Base-by-base conservation (phyloP, 2,329 filamentous ascomycete species). In the Clarireedia paspali region DNA sequence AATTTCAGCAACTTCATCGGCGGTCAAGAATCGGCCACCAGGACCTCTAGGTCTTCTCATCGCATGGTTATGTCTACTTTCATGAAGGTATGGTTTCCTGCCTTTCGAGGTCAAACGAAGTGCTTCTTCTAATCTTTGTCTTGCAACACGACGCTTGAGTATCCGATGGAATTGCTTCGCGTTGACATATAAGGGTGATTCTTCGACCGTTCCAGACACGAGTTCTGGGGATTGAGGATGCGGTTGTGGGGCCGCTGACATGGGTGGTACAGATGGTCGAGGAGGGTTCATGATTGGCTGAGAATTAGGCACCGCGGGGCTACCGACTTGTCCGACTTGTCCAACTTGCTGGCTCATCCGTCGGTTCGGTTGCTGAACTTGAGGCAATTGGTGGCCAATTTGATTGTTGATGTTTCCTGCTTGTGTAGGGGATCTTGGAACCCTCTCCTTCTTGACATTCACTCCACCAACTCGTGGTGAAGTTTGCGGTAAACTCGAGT, bases 101-200 rank as follows among this genome's bases (percentile, higher is more conserved):
- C 92, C 92, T 74, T 99, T 99, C 9, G 88, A 95, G 0, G 94
- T 97, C 57, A 97, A 75, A 44, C 94, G 84, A 45, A 99, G 74
- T 54, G 91, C 89, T 71, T 99, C 94, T 71, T 99, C 94, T 15
- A 99, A 78, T 70, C 89, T 90, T 72, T 97, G 94, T 36, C 94
- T 83, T 6, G 94, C 94, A 61, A 97, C 90, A 57, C 94, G 83
- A 57, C 94, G 83, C 77, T 99, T 97, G 54, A 99, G 74, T 49
- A 99, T 99, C 26, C 94, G 88, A 70, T 99, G 94, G 65, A 99
- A 99, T 68, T 99, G 94, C 71, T 99, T 99, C 5, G 94, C 94
- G 67, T 99, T 99, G 67, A 99, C 94, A 65, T 99, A 99, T 1
- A 99, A 77, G 0, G 94, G 94, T 0, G 92, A 92, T 69, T 99